Evolutionary conservation across 495 filamentous ascomycete genomes (phyloP).

Genomic region (Neurospora tetrasperma): DNA sequence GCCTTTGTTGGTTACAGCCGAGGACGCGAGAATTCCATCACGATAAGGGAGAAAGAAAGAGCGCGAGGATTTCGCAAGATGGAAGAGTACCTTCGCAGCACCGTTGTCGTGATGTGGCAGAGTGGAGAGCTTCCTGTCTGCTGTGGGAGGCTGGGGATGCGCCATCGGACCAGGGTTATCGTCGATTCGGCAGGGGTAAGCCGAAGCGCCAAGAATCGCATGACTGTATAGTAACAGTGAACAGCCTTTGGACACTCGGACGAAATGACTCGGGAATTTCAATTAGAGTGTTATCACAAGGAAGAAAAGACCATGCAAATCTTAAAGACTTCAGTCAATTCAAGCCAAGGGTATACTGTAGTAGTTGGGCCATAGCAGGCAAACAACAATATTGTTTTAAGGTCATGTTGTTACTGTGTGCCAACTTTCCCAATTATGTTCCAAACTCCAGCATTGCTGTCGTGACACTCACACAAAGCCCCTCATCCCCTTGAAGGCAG

Average conservation of each 20-base stretch:
- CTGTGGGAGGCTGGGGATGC: background rate
- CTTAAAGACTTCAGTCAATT: background rate
- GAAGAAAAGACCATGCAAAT: background rate
- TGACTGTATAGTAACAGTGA: background rate
- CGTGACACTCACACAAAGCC: constrained; percentile 31
- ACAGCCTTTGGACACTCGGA: background rate
- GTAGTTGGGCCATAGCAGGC: background rate
- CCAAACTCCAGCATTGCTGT: background rate
- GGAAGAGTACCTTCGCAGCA: background rate
- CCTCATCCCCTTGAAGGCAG: constrained; percentile 41
- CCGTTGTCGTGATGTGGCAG: background rate
- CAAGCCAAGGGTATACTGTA: background rate
- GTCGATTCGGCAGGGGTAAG: background rate
- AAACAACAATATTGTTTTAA: background rate
- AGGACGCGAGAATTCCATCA: background rate
- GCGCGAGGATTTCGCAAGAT: background rate
- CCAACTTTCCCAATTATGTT: background rate
- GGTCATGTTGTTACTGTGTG: background rate
- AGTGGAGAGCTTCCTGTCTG: background rate
- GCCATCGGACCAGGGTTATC: background rate
- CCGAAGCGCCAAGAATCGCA: background rate
- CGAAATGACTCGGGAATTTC: background rate
- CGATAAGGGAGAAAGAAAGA: background rate
- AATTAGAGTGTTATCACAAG: background rate
- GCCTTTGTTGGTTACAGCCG: background rate